Evolutionary conservation across 257 asterid genomes (phyloP), one percentile per base, ranked within the genome.

Genomic region (Solanum chilense): DNA sequence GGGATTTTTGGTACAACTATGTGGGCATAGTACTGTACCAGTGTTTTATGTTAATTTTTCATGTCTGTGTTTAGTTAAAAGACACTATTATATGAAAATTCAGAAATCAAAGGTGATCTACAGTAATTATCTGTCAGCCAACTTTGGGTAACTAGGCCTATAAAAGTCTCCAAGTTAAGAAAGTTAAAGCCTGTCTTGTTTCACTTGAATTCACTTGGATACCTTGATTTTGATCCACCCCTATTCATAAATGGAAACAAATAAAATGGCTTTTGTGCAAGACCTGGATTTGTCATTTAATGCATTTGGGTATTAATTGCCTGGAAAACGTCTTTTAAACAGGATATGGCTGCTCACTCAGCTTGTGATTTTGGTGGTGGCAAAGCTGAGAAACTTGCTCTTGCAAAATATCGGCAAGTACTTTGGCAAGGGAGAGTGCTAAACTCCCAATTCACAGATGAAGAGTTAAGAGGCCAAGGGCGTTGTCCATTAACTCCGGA

Each of bases 311-410:
- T 49, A 20, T 49, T 81, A 18, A 81, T 47, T 49, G 69, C 3
- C 69, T 49, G 69, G 45, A 81, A 49, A 29, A 29, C 9, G 1
- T 49, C 29, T 31, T 41, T 58, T 83, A 69, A 35, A 52, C 90
- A 91, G 91, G 93, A 89, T 84, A 91, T 89, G 91, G 90, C 91
- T 68, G 89, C 93, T 69, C 93, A 91, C 83, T 89, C 93, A 69
- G 91, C 91, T 86, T 89, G 91, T 86, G 90, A 91, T 64, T 91
- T 91, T 87, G 91, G 91, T 47, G 93, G 93, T 25, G 93, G 93
- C 49, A 91, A 88, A 83, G 93, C 90, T 86, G 93, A 91, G 86
- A 89, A 88, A 69, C 87, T 91, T 86, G 93, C 91, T 35, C 91
- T 91, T 60, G 93, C 91, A 69, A 91, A 89, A 88, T 91, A 91